phyloP scores from a whole-genome alignment of 129 eudicot genomes.

The Flaveria bidentis region DNA sequence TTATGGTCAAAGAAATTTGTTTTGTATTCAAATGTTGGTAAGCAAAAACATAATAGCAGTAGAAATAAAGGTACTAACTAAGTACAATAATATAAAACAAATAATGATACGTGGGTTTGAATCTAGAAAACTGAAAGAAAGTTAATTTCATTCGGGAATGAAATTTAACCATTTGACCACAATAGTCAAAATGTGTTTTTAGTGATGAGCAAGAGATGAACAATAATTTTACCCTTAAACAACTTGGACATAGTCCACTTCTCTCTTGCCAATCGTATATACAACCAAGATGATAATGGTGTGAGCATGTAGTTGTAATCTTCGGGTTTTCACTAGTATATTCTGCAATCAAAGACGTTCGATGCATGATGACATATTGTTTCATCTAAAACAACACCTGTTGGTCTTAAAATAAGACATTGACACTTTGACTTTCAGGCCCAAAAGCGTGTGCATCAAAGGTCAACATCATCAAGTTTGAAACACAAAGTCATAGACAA shows the following conservation, averaged over 20 bases:
- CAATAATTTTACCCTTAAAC: slow-evolving; percentile 43
- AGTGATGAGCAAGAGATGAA: not conserved
- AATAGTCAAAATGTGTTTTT: slow-evolving; percentile 6
- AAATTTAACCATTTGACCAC: slow-evolving; percentile 14
- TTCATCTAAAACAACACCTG: too few species aligned
- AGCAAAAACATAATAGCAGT: not conserved
- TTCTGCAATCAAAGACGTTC: slow-evolving; percentile 37
- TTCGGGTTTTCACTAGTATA: slow-evolving; percentile 61
- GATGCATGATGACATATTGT: not conserved
- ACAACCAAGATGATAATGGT: slow-evolving; percentile 71
- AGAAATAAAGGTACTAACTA: not conserved
- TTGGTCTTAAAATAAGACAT: not conserved
- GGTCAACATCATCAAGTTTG: not conserved
- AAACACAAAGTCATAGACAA: too few species aligned
- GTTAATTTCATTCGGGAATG: not conserved
- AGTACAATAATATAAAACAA: not conserved
- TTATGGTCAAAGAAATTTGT: slow-evolving; percentile 16
- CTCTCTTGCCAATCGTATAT: slow-evolving; percentile 74
- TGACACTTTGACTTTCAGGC: not conserved
- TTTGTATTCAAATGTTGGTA: not conserved
- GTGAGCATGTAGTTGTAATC: slow-evolving; percentile 57
- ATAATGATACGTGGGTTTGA: not conserved
- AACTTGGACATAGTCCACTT: slow-evolving; percentile 55
- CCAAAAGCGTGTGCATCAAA: not conserved
- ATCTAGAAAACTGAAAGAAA: not conserved